Evolutionary conservation across 208 protist species (phyloP), one percentile per base, ranked within the genome.

Genomic region (Crithidia sp.): DNA sequence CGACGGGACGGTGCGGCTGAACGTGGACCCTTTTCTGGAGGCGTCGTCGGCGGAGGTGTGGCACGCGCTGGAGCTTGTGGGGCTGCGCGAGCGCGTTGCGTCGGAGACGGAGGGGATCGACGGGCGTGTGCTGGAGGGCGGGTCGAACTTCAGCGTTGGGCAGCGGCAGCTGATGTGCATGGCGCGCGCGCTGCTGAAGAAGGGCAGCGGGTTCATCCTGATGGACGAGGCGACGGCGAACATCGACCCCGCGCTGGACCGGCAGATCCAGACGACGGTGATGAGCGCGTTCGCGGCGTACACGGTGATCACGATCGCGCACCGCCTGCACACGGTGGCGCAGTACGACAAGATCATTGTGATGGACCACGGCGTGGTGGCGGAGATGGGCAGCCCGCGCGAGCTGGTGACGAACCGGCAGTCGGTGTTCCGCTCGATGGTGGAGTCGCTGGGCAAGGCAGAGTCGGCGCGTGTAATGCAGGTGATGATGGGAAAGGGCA

Each of bases 191-290:
- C 69, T 92, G 79, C 83, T 90, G 54, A 81, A 81, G 57, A 65
- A 69, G 37, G 69, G 66, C 28, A 89, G 79, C 62, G 66, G 44
- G 43, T 90, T 92, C 76, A 85, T 93, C 43, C 74, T 95, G 71
- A 91, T 95, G 86, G 90, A 93, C 68, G 90, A 95, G 79, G 85
- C 87, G 56, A 92, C 85, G 54, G 83, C 88, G 60, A 90, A 91
- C 74, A 83, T 95, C 45, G 88, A 95, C 81, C 77, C 74, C 36
- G 52, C 55, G 36, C 75, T 91, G n/a, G 90, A 95, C 68, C 74
- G 74, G 55, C 63, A 82, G 67, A 83, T 95, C n/a, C 86, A 91
- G 81, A 47, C 76, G 28, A 84, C 77, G 3, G 81, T 95, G 52
- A 76, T 70, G 75, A 76, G 56, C 8, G 71, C 77, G 60, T 95